Percentiles rank a stretch among this genome's conserved stretches.
These are phyloP conservation scores for Aphanomyces cochlioides DNA, from an alignment of 352 stramenopile species.

Conservation along the genomic window DNA sequence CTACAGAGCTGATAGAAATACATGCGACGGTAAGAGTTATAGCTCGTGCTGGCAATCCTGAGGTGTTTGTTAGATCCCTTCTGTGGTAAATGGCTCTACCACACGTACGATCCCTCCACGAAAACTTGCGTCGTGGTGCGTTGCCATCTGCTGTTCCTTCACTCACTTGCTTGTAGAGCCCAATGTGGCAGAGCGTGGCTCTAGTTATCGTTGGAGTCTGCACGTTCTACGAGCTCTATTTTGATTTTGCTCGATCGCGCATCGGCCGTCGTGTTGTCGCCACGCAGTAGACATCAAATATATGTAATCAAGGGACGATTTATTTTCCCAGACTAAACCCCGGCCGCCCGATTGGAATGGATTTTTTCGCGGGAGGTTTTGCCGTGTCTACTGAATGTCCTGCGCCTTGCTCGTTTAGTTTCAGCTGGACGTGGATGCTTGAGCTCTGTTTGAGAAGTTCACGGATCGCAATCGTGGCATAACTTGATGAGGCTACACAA, in stretches of 20 bases:
- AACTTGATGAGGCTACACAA: slow-evolving; percentile 39
- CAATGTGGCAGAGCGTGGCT: background rate
- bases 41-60: background rate
- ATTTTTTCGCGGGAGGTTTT: slow-evolving; percentile 10
- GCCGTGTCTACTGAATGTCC: slow-evolving; percentile 17
- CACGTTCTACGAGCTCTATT: slow-evolving; percentile 4
- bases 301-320: background rate
- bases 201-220: background rate
- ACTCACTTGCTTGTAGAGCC: background rate
- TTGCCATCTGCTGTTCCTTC: background rate
- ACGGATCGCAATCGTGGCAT: slow-evolving; percentile 94
- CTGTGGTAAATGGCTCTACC: slow-evolving; percentile 6
- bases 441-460: slow-evolving; percentile 94
- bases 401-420: slow-evolving; percentile 44
- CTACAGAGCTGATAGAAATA: background rate
- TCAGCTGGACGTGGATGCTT: slow-evolving; percentile 66
- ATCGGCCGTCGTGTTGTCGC: slow-evolving; percentile 3
- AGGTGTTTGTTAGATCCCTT: slow-evolving; percentile 15
- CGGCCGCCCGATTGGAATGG: slow-evolving; percentile 29
- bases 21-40: background rate
- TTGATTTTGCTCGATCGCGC: background rate
- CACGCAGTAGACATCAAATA: slow-evolving; percentile 5
- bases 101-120: background rate
- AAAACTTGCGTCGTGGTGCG: slow-evolving; percentile 25
- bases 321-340: slow-evolving; percentile 23